These are phyloP conservation scores for Limnomonas spitsbergensis DNA, from an alignment of 139 green algal species.

Conservation along the genomic window DNA sequence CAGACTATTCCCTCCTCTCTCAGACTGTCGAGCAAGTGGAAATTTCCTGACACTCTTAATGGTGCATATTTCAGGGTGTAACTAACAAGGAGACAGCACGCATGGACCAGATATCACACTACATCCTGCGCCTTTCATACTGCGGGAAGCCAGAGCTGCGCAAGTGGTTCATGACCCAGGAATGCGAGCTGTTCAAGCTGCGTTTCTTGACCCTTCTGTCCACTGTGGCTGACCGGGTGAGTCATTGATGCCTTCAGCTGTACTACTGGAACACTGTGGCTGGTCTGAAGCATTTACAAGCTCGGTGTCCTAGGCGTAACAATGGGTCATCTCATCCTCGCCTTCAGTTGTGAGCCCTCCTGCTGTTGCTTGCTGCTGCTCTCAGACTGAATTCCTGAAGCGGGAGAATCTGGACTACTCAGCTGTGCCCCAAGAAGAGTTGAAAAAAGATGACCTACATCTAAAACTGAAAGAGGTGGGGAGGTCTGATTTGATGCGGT, in stretches of 20 bases:
- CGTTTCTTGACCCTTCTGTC: slow-evolving; percentile 16
- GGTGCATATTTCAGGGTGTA: slow-evolving; percentile 15
- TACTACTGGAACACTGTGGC: too few species aligned
- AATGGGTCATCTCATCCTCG: background rate
- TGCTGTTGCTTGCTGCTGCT: background rate
- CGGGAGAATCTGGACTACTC: slow-evolving; percentile 57
- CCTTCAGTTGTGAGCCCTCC: background rate
- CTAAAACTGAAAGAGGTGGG: slow-evolving; percentile 39
- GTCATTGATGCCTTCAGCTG: too few species aligned
- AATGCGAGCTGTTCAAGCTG: slow-evolving; percentile 40
- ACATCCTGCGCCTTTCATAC: slow-evolving; percentile 89
- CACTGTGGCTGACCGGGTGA: slow-evolving; percentile 11
- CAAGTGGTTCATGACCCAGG: slow-evolving; percentile 83
- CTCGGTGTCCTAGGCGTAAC: too few species aligned
- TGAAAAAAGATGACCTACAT: slow-evolving; percentile 50
- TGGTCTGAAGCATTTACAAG: background rate
- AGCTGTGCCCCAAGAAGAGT: slow-evolving; percentile 31
- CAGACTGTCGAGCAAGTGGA: too few species aligned
- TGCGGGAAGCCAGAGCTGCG: slow-evolving; percentile 86
- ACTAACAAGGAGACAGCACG: slow-evolving; percentile 42
- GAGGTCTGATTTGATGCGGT: background rate
- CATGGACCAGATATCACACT: slow-evolving; percentile 81
- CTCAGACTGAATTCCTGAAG: slow-evolving; percentile 62
- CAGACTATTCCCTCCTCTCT: too few species aligned
- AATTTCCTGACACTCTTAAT: too few species aligned